Conservation (phyloP, 345 rosid species). For the Combretum micranthum region DNA sequence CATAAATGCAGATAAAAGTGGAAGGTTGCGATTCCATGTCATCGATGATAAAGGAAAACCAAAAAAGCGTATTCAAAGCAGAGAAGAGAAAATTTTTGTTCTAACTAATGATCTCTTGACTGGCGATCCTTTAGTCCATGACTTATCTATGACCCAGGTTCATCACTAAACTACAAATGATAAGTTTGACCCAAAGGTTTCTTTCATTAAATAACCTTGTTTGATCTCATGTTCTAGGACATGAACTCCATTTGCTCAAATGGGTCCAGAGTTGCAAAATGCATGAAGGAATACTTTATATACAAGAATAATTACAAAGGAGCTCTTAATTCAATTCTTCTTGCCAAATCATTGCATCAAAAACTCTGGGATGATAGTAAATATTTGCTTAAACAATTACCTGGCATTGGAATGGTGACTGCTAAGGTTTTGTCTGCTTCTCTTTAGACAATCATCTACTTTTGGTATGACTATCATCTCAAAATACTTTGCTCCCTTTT, state of each 20-base stretch:
- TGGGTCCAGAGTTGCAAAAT: conserved; percentile 81
- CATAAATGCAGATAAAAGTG: conserved; percentile 72
- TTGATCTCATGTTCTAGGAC: conserved; percentile 45
- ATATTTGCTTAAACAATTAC: conserved; percentile 82
- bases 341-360: conserved; percentile 87
- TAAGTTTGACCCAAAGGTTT: conserved; percentile 5
- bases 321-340: conserved; percentile 57
- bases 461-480: neutral
- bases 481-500: neutral
- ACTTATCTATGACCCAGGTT: conserved; percentile 91
- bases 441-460: neutral
- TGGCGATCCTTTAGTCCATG: conserved; percentile 87
- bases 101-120: conserved; percentile 90
- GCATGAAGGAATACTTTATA: conserved; percentile 90
- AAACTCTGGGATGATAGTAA: conserved; percentile 97
- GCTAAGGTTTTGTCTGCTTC: conserved; percentile 57
- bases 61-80: conserved; percentile 84
- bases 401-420: conserved; percentile 97
- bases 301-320: conserved; percentile 79
- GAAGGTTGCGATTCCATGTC: conserved; percentile 81
- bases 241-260: conserved; percentile 73
- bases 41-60: conserved; percentile 74
- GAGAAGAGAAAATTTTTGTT: conserved; percentile 91
- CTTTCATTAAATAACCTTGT: conserved; percentile 17
- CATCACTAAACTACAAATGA: conserved; percentile 4